phyloP scores from a whole-genome alignment of 257 asterid genomes.

The Fraxinus anomala region DNA sequence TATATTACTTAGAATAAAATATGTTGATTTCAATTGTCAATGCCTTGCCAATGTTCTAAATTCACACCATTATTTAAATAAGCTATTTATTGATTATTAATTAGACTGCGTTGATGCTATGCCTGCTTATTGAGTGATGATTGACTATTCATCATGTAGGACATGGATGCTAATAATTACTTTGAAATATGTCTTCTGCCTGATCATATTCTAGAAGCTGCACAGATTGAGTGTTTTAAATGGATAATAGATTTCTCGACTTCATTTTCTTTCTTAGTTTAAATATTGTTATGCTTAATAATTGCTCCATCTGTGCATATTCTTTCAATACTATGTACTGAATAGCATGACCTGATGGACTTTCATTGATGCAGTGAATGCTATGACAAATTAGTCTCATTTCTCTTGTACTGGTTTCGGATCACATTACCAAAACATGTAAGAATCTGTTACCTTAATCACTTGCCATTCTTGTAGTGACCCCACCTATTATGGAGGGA shows the following conservation, averaged over 20 bases:
- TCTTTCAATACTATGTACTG: background rate
- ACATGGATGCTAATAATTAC: background rate
- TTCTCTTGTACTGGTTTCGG: conserved; percentile 92
- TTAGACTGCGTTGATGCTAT: background rate
- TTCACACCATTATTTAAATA: too few relatives aligned
- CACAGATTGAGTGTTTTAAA: background rate
- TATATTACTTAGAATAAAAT: too few relatives aligned
- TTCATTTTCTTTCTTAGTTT: background rate
- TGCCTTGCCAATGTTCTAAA: too few relatives aligned
- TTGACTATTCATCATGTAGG: background rate
- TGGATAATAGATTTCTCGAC: background rate
- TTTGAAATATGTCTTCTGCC: background rate
- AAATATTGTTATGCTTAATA: background rate
- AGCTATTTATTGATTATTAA: too few relatives aligned
- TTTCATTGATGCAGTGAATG: conserved; percentile 66
- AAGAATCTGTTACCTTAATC: conserved; percentile 34
- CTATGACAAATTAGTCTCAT: conserved; percentile 74
- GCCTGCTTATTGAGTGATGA: background rate
- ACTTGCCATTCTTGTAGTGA: background rate
- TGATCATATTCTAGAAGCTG: too few relatives aligned
- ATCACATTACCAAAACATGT: conserved; percentile 70
- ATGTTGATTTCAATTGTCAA: too few relatives aligned
- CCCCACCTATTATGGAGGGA: background rate
- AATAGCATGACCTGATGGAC: conserved; percentile 7
- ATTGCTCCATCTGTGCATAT: background rate